phyloP scores from a whole-genome alignment of 192 early-diverging fungal genomes.

The Haplosporangium gracile region DNA sequence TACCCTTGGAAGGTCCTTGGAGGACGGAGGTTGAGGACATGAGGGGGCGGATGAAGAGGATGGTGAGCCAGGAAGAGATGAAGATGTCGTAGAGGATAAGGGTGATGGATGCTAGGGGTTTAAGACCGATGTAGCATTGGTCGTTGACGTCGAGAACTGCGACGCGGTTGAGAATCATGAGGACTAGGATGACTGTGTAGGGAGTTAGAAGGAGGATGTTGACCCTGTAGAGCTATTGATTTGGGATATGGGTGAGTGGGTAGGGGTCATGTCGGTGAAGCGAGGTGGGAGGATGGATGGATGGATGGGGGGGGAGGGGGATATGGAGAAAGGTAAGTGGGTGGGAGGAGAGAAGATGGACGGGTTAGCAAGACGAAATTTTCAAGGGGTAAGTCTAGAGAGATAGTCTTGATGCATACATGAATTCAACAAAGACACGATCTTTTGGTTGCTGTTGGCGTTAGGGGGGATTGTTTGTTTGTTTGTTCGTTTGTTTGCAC shows the following conservation, averaged over 20 bases:
- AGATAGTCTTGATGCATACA: not conserved
- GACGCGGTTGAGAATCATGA: conserved; percentile 51
- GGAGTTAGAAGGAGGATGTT: conserved; percentile 54
- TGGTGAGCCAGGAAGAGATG: conserved; percentile 36
- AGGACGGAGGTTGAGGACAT: conserved; percentile 26
- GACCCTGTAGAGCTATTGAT: conserved; percentile 45
- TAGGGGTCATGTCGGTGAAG: not conserved
- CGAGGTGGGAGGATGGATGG: not conserved
- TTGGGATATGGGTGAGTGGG: not conserved
- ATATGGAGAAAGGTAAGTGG: not conserved
- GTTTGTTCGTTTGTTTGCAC: no score
- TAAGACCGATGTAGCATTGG: conserved; percentile 36
- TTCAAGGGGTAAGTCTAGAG: not conserved
- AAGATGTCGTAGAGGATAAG: conserved; percentile 43
- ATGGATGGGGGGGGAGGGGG: no score
- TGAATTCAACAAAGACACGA: not conserved
- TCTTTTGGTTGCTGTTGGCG: no score
- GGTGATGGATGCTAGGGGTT: conserved; percentile 29
- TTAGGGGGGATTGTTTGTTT: no score
- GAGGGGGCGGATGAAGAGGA: conserved; percentile 41
- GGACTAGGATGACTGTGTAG: conserved; percentile 35
- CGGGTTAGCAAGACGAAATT: not conserved
- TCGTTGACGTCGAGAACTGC: conserved; percentile 34
- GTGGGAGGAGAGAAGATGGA: not conserved
- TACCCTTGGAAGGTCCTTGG: conserved; percentile 34